A percentile compares a stretch with the other conserved stretches of the same genome.
phyloP scores from a whole-genome alignment of 2,329 filamentous ascomycete genomes.

The Sporothrix pseudoabietina region DNA sequence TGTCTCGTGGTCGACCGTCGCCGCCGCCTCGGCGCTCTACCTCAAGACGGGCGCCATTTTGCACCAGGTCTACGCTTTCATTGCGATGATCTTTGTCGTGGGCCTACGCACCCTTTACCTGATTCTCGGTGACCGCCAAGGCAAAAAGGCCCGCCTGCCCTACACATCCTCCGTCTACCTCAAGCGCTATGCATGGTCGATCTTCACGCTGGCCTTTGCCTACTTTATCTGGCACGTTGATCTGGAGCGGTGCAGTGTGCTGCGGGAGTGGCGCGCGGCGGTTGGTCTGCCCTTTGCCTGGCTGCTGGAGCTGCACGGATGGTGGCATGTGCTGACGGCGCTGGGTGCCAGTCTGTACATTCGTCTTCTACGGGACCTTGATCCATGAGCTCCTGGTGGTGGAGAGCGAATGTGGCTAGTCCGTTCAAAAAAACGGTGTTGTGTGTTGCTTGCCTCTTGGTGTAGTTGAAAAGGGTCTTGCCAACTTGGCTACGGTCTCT shows the following conservation, averaged over 20 bases:
- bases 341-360: slow-evolving; percentile 47
- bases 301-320: slow-evolving; percentile 61
- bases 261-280: slow-evolving; percentile 48
- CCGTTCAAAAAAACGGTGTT: neutral
- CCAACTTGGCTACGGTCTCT: neutral
- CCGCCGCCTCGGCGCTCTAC: slow-evolving; percentile 48
- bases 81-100: slow-evolving; percentile 41
- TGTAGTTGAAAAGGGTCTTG: neutral
- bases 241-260: slow-evolving; percentile 51
- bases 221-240: slow-evolving; percentile 62
- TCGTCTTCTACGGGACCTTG: slow-evolving; percentile 26
- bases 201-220: slow-evolving; percentile 39
- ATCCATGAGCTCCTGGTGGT: neutral
- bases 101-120: slow-evolving; percentile 44
- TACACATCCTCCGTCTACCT: neutral
- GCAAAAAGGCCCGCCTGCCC: neutral
- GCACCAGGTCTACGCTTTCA: slow-evolving; percentile 48
- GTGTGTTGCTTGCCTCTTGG: neutral
- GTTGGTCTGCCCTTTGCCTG: slow-evolving; percentile 60
- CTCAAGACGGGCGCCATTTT: slow-evolving; percentile 48
- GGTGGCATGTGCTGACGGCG: slow-evolving; percentile 66
- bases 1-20: slow-evolving; percentile 46
- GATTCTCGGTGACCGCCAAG: slow-evolving; percentile 37
- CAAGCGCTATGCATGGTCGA: neutral
- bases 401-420: no score